phyloP scores from a whole-genome alignment of 371 early-diverging fungal genomes.

The Syncephalastrum contaminatum region DNA sequence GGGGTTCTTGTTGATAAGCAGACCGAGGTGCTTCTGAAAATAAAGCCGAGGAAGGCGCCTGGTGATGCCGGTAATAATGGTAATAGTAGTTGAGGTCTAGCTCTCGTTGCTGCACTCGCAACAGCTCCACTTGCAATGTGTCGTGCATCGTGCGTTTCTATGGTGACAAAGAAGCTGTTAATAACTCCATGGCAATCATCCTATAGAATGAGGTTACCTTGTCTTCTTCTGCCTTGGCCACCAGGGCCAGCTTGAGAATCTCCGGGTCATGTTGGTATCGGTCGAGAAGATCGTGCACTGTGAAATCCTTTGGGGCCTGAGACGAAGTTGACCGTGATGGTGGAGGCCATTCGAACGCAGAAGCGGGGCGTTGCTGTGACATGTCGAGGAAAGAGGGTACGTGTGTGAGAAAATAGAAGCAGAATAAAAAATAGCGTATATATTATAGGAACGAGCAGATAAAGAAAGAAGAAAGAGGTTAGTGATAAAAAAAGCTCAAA shows the following conservation, averaged over 20 bases:
- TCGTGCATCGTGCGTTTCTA: conserved; percentile 45
- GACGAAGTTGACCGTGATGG: conserved; percentile 10
- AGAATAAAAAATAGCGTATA: background rate
- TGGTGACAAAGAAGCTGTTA: background rate
- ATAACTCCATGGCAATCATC: background rate
- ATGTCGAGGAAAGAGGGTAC: conserved; percentile 3
- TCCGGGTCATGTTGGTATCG: conserved; percentile 33
- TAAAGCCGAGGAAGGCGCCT: conserved; percentile 27
- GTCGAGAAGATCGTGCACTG: conserved; percentile 32
- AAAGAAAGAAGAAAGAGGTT: background rate
- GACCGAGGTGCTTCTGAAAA: conserved; percentile 4
- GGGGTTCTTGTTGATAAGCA: conserved; percentile 16
- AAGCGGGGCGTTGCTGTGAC: conserved; percentile 13
- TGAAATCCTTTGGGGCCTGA: conserved; percentile 15
- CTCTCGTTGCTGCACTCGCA: conserved; percentile 34
- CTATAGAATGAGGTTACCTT: conserved; percentile 31
- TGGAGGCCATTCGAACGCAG: conserved; percentile 20
- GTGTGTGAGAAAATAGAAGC: background rate
- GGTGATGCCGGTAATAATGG: conserved; percentile 11
- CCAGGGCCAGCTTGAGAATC: conserved; percentile 27
- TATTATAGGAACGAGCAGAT: background rate
- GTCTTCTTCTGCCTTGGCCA: conserved; percentile 49
- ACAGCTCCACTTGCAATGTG: conserved; percentile 36
- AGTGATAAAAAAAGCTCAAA: conserved; percentile 3
- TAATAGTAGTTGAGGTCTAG: conserved; percentile 41